Base-by-base conservation (phyloP, 2,329 filamentous ascomycete genomes). In the Epichloe amarillans region DNA sequence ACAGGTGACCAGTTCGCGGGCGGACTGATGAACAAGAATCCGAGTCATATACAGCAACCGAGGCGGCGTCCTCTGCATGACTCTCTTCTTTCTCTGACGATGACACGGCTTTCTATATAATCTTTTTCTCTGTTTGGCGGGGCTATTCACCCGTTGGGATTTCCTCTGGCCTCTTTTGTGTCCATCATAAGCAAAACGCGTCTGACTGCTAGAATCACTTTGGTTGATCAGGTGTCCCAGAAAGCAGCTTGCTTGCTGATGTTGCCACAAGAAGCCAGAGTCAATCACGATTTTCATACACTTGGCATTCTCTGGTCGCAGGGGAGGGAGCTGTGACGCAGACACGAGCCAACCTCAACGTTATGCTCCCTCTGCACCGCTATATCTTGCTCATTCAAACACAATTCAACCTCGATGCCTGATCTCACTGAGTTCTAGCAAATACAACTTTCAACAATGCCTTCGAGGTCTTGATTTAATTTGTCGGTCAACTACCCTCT, bases 41-140 rank as follows among this genome's bases (percentile, higher is more conserved):
- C 58, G 60, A 63, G 63, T 65, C 64, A 60, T 39, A 62, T 52
- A 54, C 47, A 51, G 55, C 57, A 55, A 58, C 59, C 54, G 59
- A 61, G 64, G 61, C 62, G 61, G 62, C 64, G 60, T 57, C 61
- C 60, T 60, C 57, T 56, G 52, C 60, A 55, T 58, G 48, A 49
- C 14, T 44, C 39, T 49, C 56, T 53, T 57, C 57, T 54, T 53
- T 50, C 52, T 54, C 54, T 63, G 52, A 68, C 55, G 64, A 66
- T 56, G 63, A 62, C 61, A 68, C 60, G 65, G 59, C 52, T 35
- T 21, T 21, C 23, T 44, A 33, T 42, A n/a, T 52, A 47, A 46
- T 51, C n/a, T 49, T 40, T 49, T 21, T 54, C 52, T 46, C 44
- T 37, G 5, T 5, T 19, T 10, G n/a, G 26, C 11, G n/a, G 19